Evolutionary conservation across 495 filamentous ascomycete genomes (phyloP), one percentile per base, ranked within the genome.

Genomic region (Neurospora cerealis): DNA sequence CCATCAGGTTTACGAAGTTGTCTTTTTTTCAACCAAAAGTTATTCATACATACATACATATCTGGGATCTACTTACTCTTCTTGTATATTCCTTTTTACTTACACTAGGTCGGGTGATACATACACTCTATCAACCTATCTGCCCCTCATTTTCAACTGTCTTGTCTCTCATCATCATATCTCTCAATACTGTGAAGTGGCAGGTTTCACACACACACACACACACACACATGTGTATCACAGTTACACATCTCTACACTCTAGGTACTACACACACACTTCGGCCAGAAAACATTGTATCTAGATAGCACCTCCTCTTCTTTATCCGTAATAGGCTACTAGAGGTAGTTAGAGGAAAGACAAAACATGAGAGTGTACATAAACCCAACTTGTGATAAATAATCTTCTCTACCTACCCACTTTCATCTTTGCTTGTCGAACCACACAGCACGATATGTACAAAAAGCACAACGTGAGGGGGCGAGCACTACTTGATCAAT

Each of bases 1-100:
- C 76, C 74, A 77, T 75, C 72, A 48, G 74, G 15, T 62, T 62
- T 62, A 62, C 54, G 5, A 62, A 28, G 15, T 62, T 17, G 5
- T 19, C 24, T 62, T 62, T 34, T 32, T 62, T 34, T 17, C 13
- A 32, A 62, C 28, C 15, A 62, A 62, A 32, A 62, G 54, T 34
- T 62, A 32, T 62, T 62, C 28, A 62, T 34, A 62, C 54, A 62
- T 19, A 62, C 8, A 21, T 24, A 24, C 28, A 62, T 62, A 62
- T 62, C 54, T 32, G 54, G 54, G 28, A 34, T 62, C 15, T 34
- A 34, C 54, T 3, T 17, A 34, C 54, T 32, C 5, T 60, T 24
- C 48, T 62, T 62, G 28, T 62, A 62, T 28, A 62, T 62, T 62
- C 6, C 13, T 9, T 34, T 32, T 19, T 32, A 13, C 21, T 1